Evolutionary conservation across 192 early-diverging fungal genomes (phyloP), one percentile per base, ranked within the genome.

Genomic region (Backusella liffmaniae): DNA sequence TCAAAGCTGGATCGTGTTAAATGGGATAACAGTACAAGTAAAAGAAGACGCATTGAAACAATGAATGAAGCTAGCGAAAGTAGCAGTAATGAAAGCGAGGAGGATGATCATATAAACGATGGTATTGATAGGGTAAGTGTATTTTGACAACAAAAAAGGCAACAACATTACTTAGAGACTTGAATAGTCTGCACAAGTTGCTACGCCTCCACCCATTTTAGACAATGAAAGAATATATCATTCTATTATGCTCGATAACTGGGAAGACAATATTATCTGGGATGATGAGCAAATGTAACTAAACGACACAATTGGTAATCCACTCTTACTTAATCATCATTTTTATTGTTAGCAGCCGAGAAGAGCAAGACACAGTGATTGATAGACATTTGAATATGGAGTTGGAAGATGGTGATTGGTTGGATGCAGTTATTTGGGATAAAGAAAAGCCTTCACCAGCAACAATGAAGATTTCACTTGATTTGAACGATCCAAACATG

Each of bases 241-340:
- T 70, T 88, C 94, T 7, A 79, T 96, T 44, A 87, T 94, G 62
- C 83, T 96, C 42, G 93, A 95, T 42, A 73, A 80, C 32, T 98
- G 96, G 96, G 95, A 98, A 75, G 89, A 93, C 29, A 81, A 89
- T 6, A 91, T 98, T 56, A 66, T 94, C 18, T 98, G 96, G 96
- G 81, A 87, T 30, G 87, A 84, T 65, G 83, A 82, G 34, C 85
- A 89, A 34, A 73, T 68, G 30, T 71, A 75, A 26, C 29, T 62
- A 62, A 10, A 16, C 12, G 15, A 10, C 10, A 9, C 37, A 39
- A 12, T 12, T 0, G 37, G 2, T 10, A 39, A 32, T 32, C 1
- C 39, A 41, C 7, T 1, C 39, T 41, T 16, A 44, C 42, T 44
- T 16, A 13, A 44, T 16, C 9, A 42, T 26, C 68, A 16, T 73